Evolutionary conservation across 257 asterid genomes (phyloP).

Genomic region (Fraxinus cuspidata): DNA sequence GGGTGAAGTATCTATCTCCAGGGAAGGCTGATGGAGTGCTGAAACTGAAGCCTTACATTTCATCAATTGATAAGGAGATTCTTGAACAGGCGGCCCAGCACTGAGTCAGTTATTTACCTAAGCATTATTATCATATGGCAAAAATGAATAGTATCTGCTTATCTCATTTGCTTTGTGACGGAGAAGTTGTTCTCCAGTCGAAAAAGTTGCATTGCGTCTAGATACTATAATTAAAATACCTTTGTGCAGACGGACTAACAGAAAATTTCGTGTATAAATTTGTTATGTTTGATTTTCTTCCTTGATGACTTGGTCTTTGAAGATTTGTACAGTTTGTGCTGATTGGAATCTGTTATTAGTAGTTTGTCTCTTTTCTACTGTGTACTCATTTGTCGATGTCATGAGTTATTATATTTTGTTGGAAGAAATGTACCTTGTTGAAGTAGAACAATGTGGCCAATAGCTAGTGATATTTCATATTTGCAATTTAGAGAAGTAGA

Average conservation of each 20-base stretch:
- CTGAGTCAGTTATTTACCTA: conserved; percentile 26
- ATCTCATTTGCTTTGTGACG: neutral
- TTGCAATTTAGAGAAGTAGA: too few relatives aligned
- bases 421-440: neutral
- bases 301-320: neutral
- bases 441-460: neutral
- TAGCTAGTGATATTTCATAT: too few relatives aligned
- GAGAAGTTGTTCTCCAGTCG: neutral
- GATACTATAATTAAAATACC: neutral
- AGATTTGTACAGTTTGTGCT: neutral
- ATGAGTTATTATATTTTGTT: neutral
- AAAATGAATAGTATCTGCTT: neutral
- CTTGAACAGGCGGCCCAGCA: conserved; percentile 58
- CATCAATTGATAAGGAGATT: conserved; percentile 42
- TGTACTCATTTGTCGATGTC: neutral
- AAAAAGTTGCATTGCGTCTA: neutral
- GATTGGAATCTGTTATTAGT: neutral
- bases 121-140: neutral
- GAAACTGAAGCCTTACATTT: conserved; percentile 63
- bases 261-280: too few relatives aligned
- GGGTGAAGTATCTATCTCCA: conserved; percentile 73
- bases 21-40: conserved; percentile 44
- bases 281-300: neutral
- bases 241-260: neutral
- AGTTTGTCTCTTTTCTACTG: neutral